Evolutionary conservation across 108 stramenopile species (phyloP).

Genomic region (Cylindrotheca fusiformis): DNA sequence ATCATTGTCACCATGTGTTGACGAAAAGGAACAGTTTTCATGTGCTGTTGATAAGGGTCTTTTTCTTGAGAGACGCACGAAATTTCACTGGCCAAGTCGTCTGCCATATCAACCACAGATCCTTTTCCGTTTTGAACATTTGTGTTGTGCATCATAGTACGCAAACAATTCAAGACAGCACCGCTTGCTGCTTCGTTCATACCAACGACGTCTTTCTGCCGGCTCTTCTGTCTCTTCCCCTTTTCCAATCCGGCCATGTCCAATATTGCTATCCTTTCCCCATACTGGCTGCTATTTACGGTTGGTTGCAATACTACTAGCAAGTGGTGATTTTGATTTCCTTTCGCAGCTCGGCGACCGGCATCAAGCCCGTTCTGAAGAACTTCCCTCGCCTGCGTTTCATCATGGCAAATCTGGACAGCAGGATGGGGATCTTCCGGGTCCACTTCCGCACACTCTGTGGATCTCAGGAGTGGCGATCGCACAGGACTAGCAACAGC

Average conservation of each 20-base stretch:
- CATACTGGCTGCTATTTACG: constrained; percentile 18
- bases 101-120: constrained; percentile 10
- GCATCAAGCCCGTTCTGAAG: constrained; percentile 25
- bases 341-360: constrained; percentile 13
- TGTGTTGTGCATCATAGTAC: constrained; percentile 34
- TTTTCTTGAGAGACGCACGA: constrained; percentile 25
- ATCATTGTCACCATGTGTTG: constrained; percentile 55
- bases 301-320: constrained; percentile 38
- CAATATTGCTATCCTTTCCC: constrained; percentile 40
- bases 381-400: constrained; percentile 33
- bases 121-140: constrained; percentile 19
- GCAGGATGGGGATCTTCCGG: constrained; percentile 11
- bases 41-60: constrained; percentile 5
- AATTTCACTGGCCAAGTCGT: constrained; percentile 30
- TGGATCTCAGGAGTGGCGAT: constrained; percentile 3
- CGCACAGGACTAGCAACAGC: constrained; percentile 9
- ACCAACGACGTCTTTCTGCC: constrained; percentile 27
- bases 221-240: not conserved
- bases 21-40: constrained; percentile 40
- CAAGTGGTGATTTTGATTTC: constrained; percentile 28
- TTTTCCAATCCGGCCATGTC: constrained; percentile 56
- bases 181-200: constrained; percentile 29
- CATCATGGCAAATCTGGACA: constrained; percentile 21
- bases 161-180: constrained; percentile 46
- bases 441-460: constrained; percentile 12